Conservation (phyloP, 148 eudicot genomes). For the Chenopodium quinoa region DNA sequence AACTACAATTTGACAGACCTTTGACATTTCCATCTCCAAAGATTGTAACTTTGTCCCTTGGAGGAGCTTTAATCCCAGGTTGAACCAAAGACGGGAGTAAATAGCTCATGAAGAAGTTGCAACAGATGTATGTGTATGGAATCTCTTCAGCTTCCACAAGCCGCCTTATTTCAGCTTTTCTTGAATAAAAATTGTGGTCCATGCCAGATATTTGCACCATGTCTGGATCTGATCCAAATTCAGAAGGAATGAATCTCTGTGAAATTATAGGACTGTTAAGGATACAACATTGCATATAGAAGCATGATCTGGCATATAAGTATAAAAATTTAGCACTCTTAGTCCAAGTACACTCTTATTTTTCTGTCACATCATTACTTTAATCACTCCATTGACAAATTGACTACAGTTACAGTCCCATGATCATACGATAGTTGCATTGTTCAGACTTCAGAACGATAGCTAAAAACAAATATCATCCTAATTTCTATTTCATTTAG, state of each 20-base stretch:
- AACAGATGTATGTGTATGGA: conserved; percentile 69
- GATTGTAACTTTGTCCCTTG: conserved; percentile 66
- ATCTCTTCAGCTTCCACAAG: conserved; percentile 70
- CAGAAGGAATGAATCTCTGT: conserved; percentile 85
- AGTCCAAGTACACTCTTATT: background rate
- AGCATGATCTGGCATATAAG: conserved; percentile 6
- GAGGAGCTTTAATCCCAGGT: conserved; percentile 69
- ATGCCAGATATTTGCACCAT: conserved; percentile 40
- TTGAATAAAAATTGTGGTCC: conserved; percentile 45
- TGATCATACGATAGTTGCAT: background rate
- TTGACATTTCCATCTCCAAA: conserved; percentile 74
- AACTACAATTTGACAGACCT: conserved; percentile 40
- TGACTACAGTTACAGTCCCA: background rate
- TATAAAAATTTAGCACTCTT: background rate
- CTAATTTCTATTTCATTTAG: background rate
- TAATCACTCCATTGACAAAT: background rate
- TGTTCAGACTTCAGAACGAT: background rate
- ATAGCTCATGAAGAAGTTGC: conserved; percentile 68
- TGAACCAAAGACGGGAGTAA: conserved; percentile 84
- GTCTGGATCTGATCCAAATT: conserved; percentile 77
- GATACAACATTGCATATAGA: background rate
- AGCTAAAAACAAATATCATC: background rate
- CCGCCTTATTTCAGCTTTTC: conserved; percentile 71
- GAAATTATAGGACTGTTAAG: background rate
- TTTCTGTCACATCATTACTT: background rate